phyloP scores from a whole-genome alignment of 306 rosid genomes.

The Acacia acuminata region DNA sequence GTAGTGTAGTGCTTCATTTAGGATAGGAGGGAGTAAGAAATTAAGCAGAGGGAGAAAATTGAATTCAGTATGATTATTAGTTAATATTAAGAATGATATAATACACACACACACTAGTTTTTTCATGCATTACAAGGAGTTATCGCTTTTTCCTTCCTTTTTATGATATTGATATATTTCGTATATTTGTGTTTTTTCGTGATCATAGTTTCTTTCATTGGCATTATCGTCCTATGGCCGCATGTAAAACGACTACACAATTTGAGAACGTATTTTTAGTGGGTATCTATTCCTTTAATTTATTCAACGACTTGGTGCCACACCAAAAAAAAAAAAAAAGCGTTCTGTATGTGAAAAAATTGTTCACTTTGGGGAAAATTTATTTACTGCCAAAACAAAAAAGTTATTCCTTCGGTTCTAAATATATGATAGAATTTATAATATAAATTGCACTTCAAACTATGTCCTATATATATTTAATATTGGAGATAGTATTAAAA shows the following conservation, averaged over 20 bases:
- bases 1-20: too few relatives aligned
- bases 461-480: too few relatives aligned
- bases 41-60: background rate
- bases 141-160: background rate
- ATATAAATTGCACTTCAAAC: too few relatives aligned
- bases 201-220: background rate
- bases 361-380: background rate
- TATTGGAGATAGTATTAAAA: too few relatives aligned
- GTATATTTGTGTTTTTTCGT: background rate
- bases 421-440: too few relatives aligned
- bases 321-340: background rate
- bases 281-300: background rate
- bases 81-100: too few relatives aligned
- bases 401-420: background rate
- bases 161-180: too few relatives aligned
- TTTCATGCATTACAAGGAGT: too few relatives aligned
- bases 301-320: background rate
- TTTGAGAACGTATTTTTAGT: background rate
- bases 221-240: background rate
- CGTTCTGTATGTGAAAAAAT: background rate
- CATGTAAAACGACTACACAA: slow-evolving; percentile 1
- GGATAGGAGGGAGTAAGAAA: background rate
- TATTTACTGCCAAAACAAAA: background rate
- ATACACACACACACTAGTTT: too few relatives aligned
- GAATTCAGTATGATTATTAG: background rate